phyloP scores from a whole-genome alignment of 176 grass and related monocot genomes.

The Areca catechu region DNA sequence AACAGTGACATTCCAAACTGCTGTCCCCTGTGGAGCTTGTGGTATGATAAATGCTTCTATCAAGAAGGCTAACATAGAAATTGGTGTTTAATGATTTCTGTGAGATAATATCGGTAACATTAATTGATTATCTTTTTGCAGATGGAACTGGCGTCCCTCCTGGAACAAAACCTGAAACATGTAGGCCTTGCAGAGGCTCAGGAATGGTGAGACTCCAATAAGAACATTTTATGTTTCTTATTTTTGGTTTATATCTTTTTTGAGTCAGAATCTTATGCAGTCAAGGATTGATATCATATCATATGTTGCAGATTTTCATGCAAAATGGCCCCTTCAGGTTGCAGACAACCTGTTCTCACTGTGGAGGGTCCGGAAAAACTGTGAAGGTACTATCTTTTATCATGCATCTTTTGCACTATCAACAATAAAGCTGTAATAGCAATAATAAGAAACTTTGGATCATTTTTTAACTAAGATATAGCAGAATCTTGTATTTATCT shows the following conservation, averaged over 20 bases:
- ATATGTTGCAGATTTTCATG: slow-evolving; percentile 45
- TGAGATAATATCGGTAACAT: too few species aligned
- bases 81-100: neutral
- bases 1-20: slow-evolving; percentile 63
- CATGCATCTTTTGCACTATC: too few species aligned
- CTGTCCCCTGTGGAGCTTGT: slow-evolving; percentile 59
- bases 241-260: too few species aligned
- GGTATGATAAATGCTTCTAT: slow-evolving; percentile 39
- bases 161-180: slow-evolving; percentile 93
- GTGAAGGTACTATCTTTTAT: slow-evolving; percentile 35
- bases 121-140: slow-evolving; percentile 23
- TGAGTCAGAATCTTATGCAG: too few species aligned
- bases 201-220: slow-evolving; percentile 31
- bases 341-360: slow-evolving; percentile 66
- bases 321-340: slow-evolving; percentile 85
- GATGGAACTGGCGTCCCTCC: slow-evolving; percentile 80
- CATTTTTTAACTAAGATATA: too few species aligned
- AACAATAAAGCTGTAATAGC: too few species aligned
- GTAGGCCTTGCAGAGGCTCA: slow-evolving; percentile 64
- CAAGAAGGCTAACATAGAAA: neutral
- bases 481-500: too few species aligned
- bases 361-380: slow-evolving; percentile 78
- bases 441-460: too few species aligned
- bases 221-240: too few species aligned
- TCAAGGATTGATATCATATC: too few species aligned